These are phyloP conservation scores for Aspergillus sp. DNA, from an alignment of 2,329 filamentous ascomycete species.

Conservation along the genomic window DNA sequence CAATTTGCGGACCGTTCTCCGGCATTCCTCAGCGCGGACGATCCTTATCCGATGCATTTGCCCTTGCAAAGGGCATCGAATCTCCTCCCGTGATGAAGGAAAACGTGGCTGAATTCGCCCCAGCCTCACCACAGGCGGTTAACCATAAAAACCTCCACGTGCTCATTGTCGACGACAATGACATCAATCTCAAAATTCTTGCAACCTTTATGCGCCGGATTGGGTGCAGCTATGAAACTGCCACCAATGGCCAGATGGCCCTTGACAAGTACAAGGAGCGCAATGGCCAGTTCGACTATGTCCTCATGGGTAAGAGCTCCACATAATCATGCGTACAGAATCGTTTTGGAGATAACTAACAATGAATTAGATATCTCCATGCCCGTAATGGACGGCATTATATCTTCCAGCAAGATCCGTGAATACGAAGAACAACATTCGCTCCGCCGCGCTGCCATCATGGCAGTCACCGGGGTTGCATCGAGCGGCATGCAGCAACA, in stretches of 20 bases:
- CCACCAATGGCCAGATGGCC: constrained; percentile 39
- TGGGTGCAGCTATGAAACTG: constrained; percentile 35
- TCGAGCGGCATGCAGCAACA: constrained; percentile 32
- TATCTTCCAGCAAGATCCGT: constrained; percentile 42
- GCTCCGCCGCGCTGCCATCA: constrained; percentile 23
- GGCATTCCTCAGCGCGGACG: constrained; percentile 9
- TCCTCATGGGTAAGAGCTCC: constrained; percentile 30
- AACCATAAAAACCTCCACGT: constrained; percentile 19
- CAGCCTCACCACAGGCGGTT: constrained; percentile 4
- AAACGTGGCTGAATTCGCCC: constrained; percentile 11
- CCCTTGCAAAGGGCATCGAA: constrained; percentile 12
- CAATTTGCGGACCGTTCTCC: constrained; percentile 8
- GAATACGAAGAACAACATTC: constrained; percentile 29
- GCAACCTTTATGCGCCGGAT: constrained; percentile 39
- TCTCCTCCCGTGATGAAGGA: constrained; percentile 17
- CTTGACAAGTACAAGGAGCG: constrained; percentile 34
- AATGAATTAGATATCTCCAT: constrained; percentile 41
- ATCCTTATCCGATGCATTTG: constrained; percentile 17
- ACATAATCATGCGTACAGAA: no score
- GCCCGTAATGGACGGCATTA: constrained; percentile 46
- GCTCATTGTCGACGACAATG: constrained; percentile 44
- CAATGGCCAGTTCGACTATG: constrained; percentile 33
- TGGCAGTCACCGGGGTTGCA: constrained; percentile 33
- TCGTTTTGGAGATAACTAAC: no score
- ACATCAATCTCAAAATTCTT: constrained; percentile 41